Percentiles rank a stretch among this genome's conserved stretches.
Evolutionary conservation across 352 stramenopile genomes (phyloP).

Genomic region (Aphanomyces cochlioides): DNA sequence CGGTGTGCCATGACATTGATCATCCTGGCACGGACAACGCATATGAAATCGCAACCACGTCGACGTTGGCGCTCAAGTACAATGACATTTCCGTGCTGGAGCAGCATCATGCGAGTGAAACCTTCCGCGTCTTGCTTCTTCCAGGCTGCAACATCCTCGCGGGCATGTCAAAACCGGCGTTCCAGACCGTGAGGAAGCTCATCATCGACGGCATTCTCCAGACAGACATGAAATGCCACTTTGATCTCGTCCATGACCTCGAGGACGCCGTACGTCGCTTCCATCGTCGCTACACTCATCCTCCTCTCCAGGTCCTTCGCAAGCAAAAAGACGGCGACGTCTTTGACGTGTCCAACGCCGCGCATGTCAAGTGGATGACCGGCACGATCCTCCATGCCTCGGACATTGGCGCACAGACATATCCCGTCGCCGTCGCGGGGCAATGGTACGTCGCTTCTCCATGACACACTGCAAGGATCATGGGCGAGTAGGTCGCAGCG

Average conservation of each 20-base stretch:
- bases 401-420: slow-evolving; percentile 38
- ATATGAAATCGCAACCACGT: slow-evolving; percentile 37
- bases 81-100: slow-evolving; percentile 44
- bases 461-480: too few species aligned
- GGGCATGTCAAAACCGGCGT: slow-evolving; percentile 31
- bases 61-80: slow-evolving; percentile 38
- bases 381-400: slow-evolving; percentile 35
- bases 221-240: slow-evolving; percentile 47
- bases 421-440: slow-evolving; percentile 38
- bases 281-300: background rate
- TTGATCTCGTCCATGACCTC: slow-evolving; percentile 26
- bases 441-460: slow-evolving; percentile 29
- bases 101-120: slow-evolving; percentile 40
- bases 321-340: slow-evolving; percentile 29
- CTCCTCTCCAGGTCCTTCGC: slow-evolving; percentile 33
- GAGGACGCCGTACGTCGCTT: slow-evolving; percentile 13
- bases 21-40: slow-evolving; percentile 43
- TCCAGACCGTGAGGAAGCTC: slow-evolving; percentile 37
- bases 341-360: slow-evolving; percentile 34
- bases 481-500: slow-evolving; percentile 5
- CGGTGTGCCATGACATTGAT: slow-evolving; percentile 40
- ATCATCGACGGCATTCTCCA: slow-evolving; percentile 42
- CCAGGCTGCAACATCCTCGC: slow-evolving; percentile 37
- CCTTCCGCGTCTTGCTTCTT: slow-evolving; percentile 33
- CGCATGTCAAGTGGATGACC: slow-evolving; percentile 37